Evolutionary conservation across 2,329 filamentous ascomycete genomes (phyloP).

Genomic region (Stagonosporopsis chrysanthemi): DNA sequence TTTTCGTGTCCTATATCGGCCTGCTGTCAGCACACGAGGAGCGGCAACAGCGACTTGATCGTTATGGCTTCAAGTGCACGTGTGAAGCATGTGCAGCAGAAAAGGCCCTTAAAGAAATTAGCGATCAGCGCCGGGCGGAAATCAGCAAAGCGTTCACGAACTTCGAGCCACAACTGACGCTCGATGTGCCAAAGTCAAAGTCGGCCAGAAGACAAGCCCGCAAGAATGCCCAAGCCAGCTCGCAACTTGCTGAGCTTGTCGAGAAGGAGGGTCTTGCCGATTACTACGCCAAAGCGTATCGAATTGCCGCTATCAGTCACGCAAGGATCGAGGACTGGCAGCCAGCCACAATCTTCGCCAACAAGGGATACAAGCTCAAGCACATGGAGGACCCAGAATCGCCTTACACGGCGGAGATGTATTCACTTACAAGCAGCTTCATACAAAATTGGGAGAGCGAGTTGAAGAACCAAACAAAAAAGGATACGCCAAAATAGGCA

Average conservation of each 20-base stretch:
- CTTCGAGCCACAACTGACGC: conserved; percentile 37
- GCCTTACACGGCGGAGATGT: conserved; percentile 39
- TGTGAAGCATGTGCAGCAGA: conserved; percentile 50
- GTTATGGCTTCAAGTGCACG: conserved; percentile 48
- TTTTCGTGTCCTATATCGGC: conserved; percentile 51
- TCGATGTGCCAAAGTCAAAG: conserved; percentile 31
- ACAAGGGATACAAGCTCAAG: conserved; percentile 41
- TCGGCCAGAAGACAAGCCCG: conserved; percentile 33
- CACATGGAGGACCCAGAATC: conserved; percentile 41
- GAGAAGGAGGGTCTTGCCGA: conserved; percentile 46
- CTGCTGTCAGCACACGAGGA: conserved; percentile 40
- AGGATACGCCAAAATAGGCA: background rate
- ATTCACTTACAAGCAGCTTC: conserved; percentile 38
- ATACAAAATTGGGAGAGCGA: conserved; percentile 42
- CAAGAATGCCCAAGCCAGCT: conserved; percentile 38
- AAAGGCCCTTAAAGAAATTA: conserved; percentile 22
- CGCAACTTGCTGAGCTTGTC: conserved; percentile 39
- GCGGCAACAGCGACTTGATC: conserved; percentile 42
- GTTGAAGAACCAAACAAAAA: conserved; percentile 24
- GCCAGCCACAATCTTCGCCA: conserved; percentile 40
- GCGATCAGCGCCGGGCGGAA: conserved; percentile 38
- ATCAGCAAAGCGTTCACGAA: conserved; percentile 38
- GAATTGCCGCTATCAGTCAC: conserved; percentile 41
- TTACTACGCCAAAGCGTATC: conserved; percentile 46
- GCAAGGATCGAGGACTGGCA: conserved; percentile 42